These are phyloP conservation scores for Calonectria multiphialidica DNA, from an alignment of 2,329 filamentous ascomycete species.

Conservation along the genomic window DNA sequence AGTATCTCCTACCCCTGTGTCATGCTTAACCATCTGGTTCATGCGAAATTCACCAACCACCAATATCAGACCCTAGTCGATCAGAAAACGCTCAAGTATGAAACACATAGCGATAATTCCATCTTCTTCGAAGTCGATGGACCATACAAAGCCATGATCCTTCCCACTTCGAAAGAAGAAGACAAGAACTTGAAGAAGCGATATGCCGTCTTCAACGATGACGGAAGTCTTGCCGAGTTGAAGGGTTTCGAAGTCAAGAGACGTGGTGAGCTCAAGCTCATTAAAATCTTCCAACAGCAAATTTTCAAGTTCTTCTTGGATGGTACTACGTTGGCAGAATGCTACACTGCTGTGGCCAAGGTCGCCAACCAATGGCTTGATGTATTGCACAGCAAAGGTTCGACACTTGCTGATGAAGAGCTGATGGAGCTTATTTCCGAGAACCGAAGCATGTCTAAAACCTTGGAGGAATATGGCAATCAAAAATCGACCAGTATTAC, in stretches of 20 bases:
- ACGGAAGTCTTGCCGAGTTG: conserved; percentile 92
- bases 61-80: conserved; percentile 95
- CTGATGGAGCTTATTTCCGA: conserved; percentile 99
- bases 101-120: conserved; percentile 97
- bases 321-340: conserved; percentile 86
- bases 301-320: conserved; percentile 99
- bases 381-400: conserved; percentile 88
- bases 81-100: conserved; percentile 84
- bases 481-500: conserved; percentile 99
- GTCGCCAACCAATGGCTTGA: conserved; percentile 98
- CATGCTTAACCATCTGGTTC: conserved; percentile 98
- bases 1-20: conserved; percentile 98
- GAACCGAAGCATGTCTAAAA: conserved; percentile 98
- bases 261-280: conserved; percentile 96
- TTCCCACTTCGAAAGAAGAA: conserved; percentile 98
- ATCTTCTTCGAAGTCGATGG: conserved; percentile 99
- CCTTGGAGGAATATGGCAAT: conserved; percentile 91
- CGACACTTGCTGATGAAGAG: conserved; percentile 94
- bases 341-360: conserved; percentile 91
- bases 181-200: conserved; percentile 99
- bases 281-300: conserved; percentile 99
- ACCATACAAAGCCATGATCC: conserved; percentile 96
- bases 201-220: conserved; percentile 98
- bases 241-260: conserved; percentile 99
- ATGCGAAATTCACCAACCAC: conserved; percentile 94